These are phyloP conservation scores for Colletotrichum agaves DNA, from an alignment of 2,329 filamentous ascomycete species.

Conservation along the genomic window DNA sequence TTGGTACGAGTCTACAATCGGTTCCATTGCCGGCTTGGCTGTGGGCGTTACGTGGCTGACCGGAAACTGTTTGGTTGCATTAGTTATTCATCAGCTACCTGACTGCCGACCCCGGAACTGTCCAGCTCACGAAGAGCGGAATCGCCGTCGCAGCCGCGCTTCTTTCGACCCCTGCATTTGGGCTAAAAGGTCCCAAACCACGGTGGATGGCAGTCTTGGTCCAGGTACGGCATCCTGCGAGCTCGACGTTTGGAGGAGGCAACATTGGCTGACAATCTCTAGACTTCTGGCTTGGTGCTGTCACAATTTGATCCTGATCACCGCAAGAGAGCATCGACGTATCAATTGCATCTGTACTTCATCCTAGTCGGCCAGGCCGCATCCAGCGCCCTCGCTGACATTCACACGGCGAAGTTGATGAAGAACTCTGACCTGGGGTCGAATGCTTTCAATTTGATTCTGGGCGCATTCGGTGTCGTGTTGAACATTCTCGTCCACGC, in stretches of 20 bases:
- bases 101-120: constrained; percentile 46
- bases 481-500: constrained; percentile 46
- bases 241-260: no score
- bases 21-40: no score
- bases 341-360: constrained; percentile 43
- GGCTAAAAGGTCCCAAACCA: constrained; percentile 40
- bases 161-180: constrained; percentile 41
- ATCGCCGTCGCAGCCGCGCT: constrained; percentile 45
- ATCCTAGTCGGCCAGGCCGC: constrained; percentile 45
- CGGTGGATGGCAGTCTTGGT: constrained; percentile 47
- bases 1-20: constrained; percentile 34
- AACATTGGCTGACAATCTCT: not conserved
- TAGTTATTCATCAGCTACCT: constrained; percentile 46
- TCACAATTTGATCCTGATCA: constrained; percentile 44
- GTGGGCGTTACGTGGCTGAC: not conserved
- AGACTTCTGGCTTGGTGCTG: constrained; percentile 44
- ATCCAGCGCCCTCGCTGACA: constrained; percentile 45
- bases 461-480: constrained; percentile 44
- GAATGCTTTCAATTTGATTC: constrained; percentile 45
- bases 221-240: constrained; percentile 38
- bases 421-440: constrained; percentile 44
- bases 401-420: constrained; percentile 47
- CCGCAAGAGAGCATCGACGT: constrained; percentile 39
- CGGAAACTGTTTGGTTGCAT: not conserved
- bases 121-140: constrained; percentile 45